phyloP scores from a whole-genome alignment of 2,329 filamentous ascomycete species.

The Fusarium guadeloupense region DNA sequence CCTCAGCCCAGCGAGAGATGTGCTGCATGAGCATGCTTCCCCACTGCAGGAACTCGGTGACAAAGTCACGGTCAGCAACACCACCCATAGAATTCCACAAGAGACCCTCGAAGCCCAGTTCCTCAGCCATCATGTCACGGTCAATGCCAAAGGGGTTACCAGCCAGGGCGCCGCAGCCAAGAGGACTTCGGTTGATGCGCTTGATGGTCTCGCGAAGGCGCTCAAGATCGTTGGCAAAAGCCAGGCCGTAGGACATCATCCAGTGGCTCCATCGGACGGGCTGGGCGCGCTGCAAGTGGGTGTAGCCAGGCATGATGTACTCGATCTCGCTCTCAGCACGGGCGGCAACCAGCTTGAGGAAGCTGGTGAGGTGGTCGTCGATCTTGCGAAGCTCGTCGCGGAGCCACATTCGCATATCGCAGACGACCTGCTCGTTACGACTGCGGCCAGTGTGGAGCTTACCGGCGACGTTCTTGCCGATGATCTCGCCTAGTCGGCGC shows the following conservation, averaged over 20 bases:
- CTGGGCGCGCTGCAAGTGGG: conserved; percentile 40
- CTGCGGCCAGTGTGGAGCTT: conserved; percentile 91
- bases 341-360: conserved; percentile 70
- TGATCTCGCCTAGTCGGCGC: conserved; percentile 80
- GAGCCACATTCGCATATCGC: conserved; percentile 91
- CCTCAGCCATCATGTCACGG: conserved; percentile 54
- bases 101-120: conserved; percentile 76
- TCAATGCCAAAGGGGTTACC: conserved; percentile 46
- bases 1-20: conserved; percentile 76
- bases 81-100: conserved; percentile 76
- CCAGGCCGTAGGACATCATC: not conserved
- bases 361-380: conserved; percentile 72
- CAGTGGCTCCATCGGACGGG: not conserved
- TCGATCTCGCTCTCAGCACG: conserved; percentile 66
- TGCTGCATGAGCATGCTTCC: conserved; percentile 75
- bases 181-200: not conserved
- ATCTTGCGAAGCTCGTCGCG: conserved; percentile 77
- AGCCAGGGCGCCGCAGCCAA: conserved; percentile 12
- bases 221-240: not conserved
- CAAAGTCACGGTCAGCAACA: conserved; percentile 76
- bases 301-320: conserved; percentile 44
- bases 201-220: not conserved
- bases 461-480: conserved; percentile 84
- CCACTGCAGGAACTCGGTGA: conserved; percentile 78
- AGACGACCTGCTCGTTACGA: conserved; percentile 90